Evolutionary conservation across 768 basidiomycete species (phyloP), one percentile per base, ranked within the genome.

Genomic region (Suillus plorans): DNA sequence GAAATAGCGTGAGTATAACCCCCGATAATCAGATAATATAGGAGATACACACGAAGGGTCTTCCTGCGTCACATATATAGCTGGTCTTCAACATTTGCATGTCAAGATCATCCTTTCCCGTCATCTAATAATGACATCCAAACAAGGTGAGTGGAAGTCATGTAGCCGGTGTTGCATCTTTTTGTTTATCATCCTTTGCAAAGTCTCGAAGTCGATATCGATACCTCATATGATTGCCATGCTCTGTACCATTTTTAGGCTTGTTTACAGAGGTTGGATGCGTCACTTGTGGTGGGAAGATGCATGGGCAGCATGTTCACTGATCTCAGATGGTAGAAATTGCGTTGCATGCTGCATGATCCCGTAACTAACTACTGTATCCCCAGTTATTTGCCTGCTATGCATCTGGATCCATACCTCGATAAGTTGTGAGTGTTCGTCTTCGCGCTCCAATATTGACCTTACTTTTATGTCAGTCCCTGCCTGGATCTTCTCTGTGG

Each of bases 201-300:
- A 36, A 55, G 53, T 55, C 12, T 5, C 3, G 20, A 31, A 5
- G 34, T 34, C 20, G 34, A 31, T 55, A 13, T 34, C 53, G 53
- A 31, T 55, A 36, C 36, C 6, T n/a, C 53, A 55, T 55, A 34
- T 3, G 5, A 55, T 36, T 13, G 53, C 53, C 34, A 55, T 55
- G 7, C 34, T 34, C 31, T 55, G 53, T 12, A 55, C 53, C 5
- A 12, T n/a, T 34, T 55, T 55, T 34, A 55, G 53, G 34, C 53
- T 55, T 55, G 12, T 55, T n/a, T 55, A 55, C 53, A 36, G 53
- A 36, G 34, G 20, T n/a, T 55, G 53, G 53, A 55, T 12, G 20
- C 53, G 20, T 55, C 53, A n/a, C 31, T 55, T 55, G 20, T 55
- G 53, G 53, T 55, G 53, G 53, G 53, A 55, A 12, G 53, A 55